These are phyloP conservation scores for Hsuehochloa calcarea DNA, from an alignment of 176 grass and related monocot genomes.

Conservation along the genomic window DNA sequence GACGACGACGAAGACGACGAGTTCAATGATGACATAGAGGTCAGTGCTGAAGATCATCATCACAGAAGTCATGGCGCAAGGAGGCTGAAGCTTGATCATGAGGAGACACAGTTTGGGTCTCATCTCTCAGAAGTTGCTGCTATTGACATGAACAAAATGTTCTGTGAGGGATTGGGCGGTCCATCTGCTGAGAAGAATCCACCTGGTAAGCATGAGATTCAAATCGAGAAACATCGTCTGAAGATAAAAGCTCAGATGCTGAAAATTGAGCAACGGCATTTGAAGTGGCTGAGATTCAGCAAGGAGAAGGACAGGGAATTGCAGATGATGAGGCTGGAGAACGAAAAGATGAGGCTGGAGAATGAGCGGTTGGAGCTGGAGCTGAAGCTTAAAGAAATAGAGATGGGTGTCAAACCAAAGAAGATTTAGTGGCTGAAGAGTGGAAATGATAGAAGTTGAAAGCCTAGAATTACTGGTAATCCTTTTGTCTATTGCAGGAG, in stretches of 20 bases:
- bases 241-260: constrained; percentile 64
- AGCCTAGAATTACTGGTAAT: constrained; percentile 22
- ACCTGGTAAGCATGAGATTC: not conserved
- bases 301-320: constrained; percentile 76
- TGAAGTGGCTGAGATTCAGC: constrained; percentile 65
- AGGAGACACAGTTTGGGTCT: constrained; percentile 29
- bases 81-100: constrained; percentile 33
- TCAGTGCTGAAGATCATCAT: constrained; percentile 24
- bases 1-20: constrained; percentile 46
- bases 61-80: constrained; percentile 16
- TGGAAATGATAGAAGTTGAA: constrained; percentile 41
- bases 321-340: constrained; percentile 66
- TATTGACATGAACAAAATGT: constrained; percentile 47
- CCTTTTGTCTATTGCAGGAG: constrained; percentile 41
- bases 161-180: constrained; percentile 22
- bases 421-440: constrained; percentile 22
- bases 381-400: constrained; percentile 66
- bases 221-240: constrained; percentile 51
- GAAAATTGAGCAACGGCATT: constrained; percentile 57
- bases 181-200: constrained; percentile 32
- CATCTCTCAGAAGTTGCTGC: constrained; percentile 34
- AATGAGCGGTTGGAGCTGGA: constrained; percentile 74
- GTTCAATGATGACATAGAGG: constrained; percentile 30
- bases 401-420: constrained; percentile 51
- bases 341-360: constrained; percentile 76